A percentile compares a stretch with the other conserved stretches of the same genome.
These are phyloP conservation scores for Aegilops tauschii DNA, from an alignment of 176 grass and related monocot genomes.

Conservation along the genomic window DNA sequence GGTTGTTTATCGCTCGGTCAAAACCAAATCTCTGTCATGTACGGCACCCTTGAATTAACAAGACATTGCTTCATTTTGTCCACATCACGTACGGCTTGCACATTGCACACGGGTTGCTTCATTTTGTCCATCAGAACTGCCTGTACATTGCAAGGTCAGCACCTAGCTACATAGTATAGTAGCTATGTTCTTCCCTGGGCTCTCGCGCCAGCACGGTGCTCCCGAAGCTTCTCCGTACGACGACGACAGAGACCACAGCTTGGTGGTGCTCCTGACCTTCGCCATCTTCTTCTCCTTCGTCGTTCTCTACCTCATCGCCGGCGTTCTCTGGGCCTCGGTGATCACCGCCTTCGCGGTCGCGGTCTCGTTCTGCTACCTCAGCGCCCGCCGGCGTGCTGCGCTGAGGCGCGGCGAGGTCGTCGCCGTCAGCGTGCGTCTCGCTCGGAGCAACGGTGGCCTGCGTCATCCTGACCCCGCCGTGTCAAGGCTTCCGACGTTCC, in stretches of 20 bases:
- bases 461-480: not conserved
- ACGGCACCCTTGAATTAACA: not conserved
- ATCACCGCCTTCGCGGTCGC: constrained; percentile 19
- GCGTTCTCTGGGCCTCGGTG: constrained; percentile 30
- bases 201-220: not conserved
- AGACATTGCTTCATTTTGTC: not conserved
- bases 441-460: not conserved
- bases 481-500: constrained; percentile 16
- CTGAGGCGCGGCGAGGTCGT: not conserved
- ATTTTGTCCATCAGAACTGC: not conserved
- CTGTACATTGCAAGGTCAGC: not conserved
- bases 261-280: constrained; percentile 31
- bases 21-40: not conserved
- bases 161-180: not conserved
- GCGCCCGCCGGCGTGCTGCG: not conserved
- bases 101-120: not conserved
- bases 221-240: not conserved
- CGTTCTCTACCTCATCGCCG: constrained; percentile 38
- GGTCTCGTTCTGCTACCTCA: constrained; percentile 20
- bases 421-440: not conserved
- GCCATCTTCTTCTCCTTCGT: constrained; percentile 38
- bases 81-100: not conserved
- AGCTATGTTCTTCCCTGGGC: constrained; percentile 28
- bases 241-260: constrained; percentile 16
- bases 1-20: not conserved